Base-by-base conservation (phyloP, 371 early-diverging fungal species). In the Nematocida displodere region DNA sequence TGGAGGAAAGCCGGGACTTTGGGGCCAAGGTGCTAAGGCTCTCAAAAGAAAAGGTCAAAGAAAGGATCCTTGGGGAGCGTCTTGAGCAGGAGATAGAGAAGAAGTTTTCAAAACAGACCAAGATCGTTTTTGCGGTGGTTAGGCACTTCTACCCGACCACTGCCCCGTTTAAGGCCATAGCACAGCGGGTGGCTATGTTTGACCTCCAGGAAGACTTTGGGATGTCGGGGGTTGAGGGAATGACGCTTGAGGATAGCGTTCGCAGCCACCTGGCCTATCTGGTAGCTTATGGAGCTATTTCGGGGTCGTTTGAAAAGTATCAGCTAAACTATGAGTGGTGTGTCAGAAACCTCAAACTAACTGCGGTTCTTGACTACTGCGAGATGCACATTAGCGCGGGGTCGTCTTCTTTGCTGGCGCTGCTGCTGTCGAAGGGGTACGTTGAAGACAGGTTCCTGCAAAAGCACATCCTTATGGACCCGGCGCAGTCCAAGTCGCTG, bases 361-460 rank as follows among this genome's bases (percentile, higher is more conserved):
- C 36, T 3, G 22, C 20, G 13, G 7, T 39, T 17, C 22, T 52
- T 3, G 53, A 71, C 29, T 71, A 71, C 63, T 59, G 50, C 49
- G 39, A 24, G 5, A 71, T 22, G 53, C 44, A 26, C 36, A 17
- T 62, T 22, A 62, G 61, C 15, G n/a, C n/a, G 7, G 40, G 4
- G 40, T 39, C 54, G 0, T 17, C 61, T 7, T 28, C 48, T 8
- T 24, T 71, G 22, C 24, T 71, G 8, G 54, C 75, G n/a, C 36
- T 59, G 22, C 75, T 71, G 5, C 39, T 71, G 8, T 39, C 31
- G 0, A 31, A 36, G 15, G 61, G 59, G 48, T 71, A 71, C 29
- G 29, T 71, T 8, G 75, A 71, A 24, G 75, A 71, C 39, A 59
- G 46, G 53, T 71, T 71, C 48, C 31, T 71, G 29, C 75, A 71